Evolutionary conservation across 225 moss, liverwort and hornwort species (phyloP), one percentile per base, ranked within the genome.

Genomic region (Sphagnum tenellum): DNA sequence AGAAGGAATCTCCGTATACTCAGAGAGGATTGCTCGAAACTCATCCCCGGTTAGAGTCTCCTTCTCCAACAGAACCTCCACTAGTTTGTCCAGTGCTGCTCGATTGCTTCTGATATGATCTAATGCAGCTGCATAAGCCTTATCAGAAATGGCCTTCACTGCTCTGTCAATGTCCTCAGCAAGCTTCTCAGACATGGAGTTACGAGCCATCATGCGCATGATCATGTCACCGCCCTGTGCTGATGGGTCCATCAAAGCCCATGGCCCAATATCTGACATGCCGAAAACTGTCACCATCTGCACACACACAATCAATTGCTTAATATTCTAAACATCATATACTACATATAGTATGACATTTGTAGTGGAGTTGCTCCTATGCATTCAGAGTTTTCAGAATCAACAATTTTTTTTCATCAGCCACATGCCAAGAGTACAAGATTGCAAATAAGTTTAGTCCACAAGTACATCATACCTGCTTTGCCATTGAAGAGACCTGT

Each of bases 131-230:
- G 56, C 53, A 47, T 82, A 87, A 11, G 83, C 87, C 56, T 78
- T 47, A 29, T 87, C 83, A 13, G 83, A 83, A 10, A 87, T 87
- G 0, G 73, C 64, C 72, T 87, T 87, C n/a, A 87, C 78, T 29
- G 83, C 80, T 6, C 49, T 46, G 55, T 87, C 80, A 56, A 87
- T 87, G 61, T 87, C 87, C 71, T 87, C 87, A 1, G 83, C 87
- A 12, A 87, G 78, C 70, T 69, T 83, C 65, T 87, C 83, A 5
- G 83, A 83, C 87, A 87, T 87, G 13, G 80, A 78, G 67, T 87
- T 87, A 9, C 83, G 71, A 6, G 87, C 83, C 87, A 87, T 87
- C 87, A 87, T 87, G 56, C 80, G 75, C 83, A 87, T 80, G 69
- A 83, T 83, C 3, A 87, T 80, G 71, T 87, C 87, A 5, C 87